Conservation (phyloP, 2,329 filamentous ascomycete genomes). For the Coleophoma crateriformis region DNA sequence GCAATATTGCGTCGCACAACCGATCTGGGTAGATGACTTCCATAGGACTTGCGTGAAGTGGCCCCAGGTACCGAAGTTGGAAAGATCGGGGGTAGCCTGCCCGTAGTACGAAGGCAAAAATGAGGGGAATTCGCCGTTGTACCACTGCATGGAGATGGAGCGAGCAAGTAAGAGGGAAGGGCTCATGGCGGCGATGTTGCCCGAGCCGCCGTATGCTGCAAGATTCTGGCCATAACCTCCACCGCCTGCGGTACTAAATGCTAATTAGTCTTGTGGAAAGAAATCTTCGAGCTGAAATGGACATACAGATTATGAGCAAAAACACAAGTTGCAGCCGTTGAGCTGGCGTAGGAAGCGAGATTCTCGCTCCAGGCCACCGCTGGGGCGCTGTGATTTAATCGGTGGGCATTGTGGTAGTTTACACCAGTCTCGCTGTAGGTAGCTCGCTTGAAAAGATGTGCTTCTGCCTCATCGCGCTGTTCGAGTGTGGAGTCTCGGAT, state of each 20-base stretch:
- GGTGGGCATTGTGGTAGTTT: conserved; percentile 70
- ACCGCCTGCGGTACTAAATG: conserved; percentile 42
- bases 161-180: conserved; percentile 42
- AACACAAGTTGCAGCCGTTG: conserved; percentile 59
- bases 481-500: too few species aligned
- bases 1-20: conserved; percentile 55
- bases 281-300: neutral
- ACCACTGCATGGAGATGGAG: conserved; percentile 77
- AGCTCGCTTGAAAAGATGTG: too few species aligned
- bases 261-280: conserved; percentile 20
- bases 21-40: conserved; percentile 53
- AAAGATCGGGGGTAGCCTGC: conserved; percentile 49
- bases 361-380: conserved; percentile 58
- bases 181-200: conserved; percentile 28
- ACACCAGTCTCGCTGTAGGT: too few species aligned
- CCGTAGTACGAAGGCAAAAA: conserved; percentile 54
- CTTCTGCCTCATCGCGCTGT: too few species aligned
- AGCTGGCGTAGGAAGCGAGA: conserved; percentile 56
- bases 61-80: conserved; percentile 61
- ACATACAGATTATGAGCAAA: conserved; percentile 72
- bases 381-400: conserved; percentile 68
- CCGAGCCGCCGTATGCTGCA: conserved; percentile 52
- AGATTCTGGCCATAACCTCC: conserved; percentile 87
- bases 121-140: conserved; percentile 66
- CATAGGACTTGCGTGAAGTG: conserved; percentile 73